Evolutionary conservation across 441 rosid genomes (phyloP).

Genomic region (Eutrema salsugineum): DNA sequence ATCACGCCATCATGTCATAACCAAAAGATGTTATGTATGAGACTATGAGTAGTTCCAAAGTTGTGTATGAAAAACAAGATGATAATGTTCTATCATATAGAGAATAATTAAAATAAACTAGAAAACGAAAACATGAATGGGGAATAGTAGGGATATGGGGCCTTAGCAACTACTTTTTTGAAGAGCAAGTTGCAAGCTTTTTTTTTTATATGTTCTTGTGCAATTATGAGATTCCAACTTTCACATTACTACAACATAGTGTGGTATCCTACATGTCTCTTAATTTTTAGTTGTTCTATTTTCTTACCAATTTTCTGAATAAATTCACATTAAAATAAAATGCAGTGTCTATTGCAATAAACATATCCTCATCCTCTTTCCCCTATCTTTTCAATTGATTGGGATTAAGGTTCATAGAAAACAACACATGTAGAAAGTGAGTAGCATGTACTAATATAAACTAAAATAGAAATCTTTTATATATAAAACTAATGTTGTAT

Average conservation of each 20-base stretch:
- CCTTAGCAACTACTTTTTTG: constrained; percentile 23
- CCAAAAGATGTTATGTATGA: not conserved
- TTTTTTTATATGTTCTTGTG: constrained; percentile 20
- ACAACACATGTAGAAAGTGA: constrained; percentile 24
- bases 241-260: constrained; percentile 25
- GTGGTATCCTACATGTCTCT: constrained; percentile 36
- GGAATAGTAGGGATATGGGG: constrained; percentile 28
- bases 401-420: constrained; percentile 28
- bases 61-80: constrained; percentile 13
- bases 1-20: constrained; percentile 22
- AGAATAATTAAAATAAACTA: not conserved
- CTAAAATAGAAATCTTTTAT: constrained; percentile 1
- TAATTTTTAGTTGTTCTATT: not conserved
- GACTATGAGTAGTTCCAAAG: constrained; percentile 7
- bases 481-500: not conserved
- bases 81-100: not conserved
- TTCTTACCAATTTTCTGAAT: not conserved
- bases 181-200: constrained; percentile 31
- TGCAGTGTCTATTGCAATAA: not conserved
- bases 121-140: constrained; percentile 25
- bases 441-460: constrained; percentile 15
- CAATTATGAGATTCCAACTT: constrained; percentile 39
- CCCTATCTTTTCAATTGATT: constrained; percentile 16
- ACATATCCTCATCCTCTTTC: constrained; percentile 6
- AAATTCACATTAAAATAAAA: not conserved